Conservation (phyloP, 352 stramenopile species). For the Phytophthora lateralis region DNA sequence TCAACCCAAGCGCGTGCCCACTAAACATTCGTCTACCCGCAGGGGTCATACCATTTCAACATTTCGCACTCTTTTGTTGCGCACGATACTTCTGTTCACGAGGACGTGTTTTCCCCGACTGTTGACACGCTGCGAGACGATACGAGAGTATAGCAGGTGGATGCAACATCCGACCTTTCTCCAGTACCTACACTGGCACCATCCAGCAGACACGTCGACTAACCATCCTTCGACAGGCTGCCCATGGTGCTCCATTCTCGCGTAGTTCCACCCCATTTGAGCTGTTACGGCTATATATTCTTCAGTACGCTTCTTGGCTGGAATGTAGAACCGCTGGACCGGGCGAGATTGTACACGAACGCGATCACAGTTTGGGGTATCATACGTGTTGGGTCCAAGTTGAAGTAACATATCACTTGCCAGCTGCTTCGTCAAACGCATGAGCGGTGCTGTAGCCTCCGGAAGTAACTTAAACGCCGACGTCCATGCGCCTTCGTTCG, state of each 20-base stretch:
- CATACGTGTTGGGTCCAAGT: neutral
- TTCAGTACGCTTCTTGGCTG: neutral
- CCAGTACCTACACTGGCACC: conserved; percentile 14
- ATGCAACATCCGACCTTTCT: conserved; percentile 16
- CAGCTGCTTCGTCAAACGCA: neutral
- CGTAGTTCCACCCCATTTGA: conserved; percentile 11
- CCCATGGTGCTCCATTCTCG: conserved; percentile 1
- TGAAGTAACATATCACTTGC: neutral
- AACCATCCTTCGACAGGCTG: conserved; percentile 1
- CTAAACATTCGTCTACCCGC: neutral
- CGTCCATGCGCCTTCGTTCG: neutral
- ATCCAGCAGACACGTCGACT: neutral
- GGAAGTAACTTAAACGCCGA: neutral
- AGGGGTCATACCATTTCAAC: neutral
- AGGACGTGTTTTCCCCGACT: neutral
- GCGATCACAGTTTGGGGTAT: neutral
- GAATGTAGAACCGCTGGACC: neutral
- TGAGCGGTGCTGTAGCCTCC: neutral
- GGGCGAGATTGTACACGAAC: neutral
- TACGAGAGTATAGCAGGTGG: conserved; percentile 1
- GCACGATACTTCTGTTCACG: conserved; percentile 3
- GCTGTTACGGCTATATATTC: conserved; percentile 11
- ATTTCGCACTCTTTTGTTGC: neutral
- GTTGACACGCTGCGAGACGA: neutral
- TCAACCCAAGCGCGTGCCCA: too few species aligned